Percentiles rank a stretch among this genome's conserved stretches.
These are phyloP conservation scores for Dalbergia cultrata DNA, from an alignment of 306 rosid species.

Conservation along the genomic window DNA sequence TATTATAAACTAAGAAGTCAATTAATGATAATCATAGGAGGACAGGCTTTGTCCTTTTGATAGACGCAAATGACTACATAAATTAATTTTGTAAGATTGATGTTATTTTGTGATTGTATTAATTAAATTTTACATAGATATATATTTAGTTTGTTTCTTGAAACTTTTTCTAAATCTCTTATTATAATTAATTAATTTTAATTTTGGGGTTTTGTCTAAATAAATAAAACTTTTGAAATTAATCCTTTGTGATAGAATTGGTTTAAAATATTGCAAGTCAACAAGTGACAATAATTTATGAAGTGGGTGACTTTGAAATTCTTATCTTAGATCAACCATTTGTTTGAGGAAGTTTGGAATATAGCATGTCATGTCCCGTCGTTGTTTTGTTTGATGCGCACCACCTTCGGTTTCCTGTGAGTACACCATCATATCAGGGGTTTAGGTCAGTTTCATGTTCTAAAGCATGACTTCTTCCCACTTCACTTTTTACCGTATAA, in stretches of 20 bases:
- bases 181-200: too few species aligned
- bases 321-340: background rate
- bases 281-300: background rate
- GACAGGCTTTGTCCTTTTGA: background rate
- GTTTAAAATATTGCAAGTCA: background rate
- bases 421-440: background rate
- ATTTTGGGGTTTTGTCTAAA: too few species aligned
- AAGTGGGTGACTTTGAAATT: background rate
- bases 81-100: too few species aligned
- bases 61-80: too few species aligned
- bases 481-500: background rate
- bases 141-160: too few species aligned
- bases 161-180: too few species aligned
- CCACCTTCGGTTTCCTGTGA: background rate
- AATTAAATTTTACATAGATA: too few species aligned
- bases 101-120: too few species aligned
- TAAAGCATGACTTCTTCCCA: too few species aligned
- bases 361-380: background rate
- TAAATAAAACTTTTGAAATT: too few species aligned
- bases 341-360: slow-evolving; percentile 3
- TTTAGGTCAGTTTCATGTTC: too few species aligned
- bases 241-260: background rate
- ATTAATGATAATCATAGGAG: too few species aligned
- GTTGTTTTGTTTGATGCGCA: background rate
- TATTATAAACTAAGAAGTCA: background rate